These are phyloP conservation scores for Colletotrichum truncatum DNA, from an alignment of 2,329 filamentous ascomycete species.

Conservation along the genomic window DNA sequence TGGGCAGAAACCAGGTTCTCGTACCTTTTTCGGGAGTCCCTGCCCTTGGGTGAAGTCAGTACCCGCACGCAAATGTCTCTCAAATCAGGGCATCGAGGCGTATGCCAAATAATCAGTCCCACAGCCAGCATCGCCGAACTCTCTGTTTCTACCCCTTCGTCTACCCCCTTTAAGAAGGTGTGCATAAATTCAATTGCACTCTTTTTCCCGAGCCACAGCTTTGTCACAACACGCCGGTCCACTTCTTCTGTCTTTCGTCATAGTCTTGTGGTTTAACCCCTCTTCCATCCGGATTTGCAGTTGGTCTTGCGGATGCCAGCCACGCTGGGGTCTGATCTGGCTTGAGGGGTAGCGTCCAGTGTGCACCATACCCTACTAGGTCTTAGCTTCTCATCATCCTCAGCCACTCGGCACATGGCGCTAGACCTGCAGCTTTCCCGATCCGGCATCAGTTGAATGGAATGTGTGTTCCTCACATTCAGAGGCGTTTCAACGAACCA, in stretches of 20 bases:
- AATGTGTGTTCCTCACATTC: constrained; percentile 17
- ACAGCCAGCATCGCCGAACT: not conserved
- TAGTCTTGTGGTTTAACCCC: not conserved
- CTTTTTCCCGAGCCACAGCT: not conserved
- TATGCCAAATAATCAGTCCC: not conserved
- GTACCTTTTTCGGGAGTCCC: constrained; percentile 5
- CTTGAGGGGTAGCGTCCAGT: constrained; percentile 16
- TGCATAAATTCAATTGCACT: not conserved
- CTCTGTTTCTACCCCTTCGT: not conserved
- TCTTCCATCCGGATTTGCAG: constrained; percentile 20
- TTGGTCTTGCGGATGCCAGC: constrained; percentile 1
- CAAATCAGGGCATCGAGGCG: not conserved
- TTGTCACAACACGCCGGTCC: not conserved
- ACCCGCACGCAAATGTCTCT: constrained; percentile 2
- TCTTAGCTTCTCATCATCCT: not conserved
- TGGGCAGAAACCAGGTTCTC: not conserved
- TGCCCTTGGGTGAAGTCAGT: not conserved
- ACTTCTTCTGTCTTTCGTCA: constrained; percentile 1
- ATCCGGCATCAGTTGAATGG: constrained; percentile 25
- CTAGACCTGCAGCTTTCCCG: constrained; percentile 22
- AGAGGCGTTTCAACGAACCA: constrained; percentile 16
- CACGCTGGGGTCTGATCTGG: constrained; percentile 6
- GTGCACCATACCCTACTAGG: constrained; percentile 18
- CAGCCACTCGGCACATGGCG: constrained; percentile 2
- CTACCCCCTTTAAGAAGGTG: not conserved